Evolutionary conservation across 2,329 filamentous ascomycete genomes (phyloP).

Genomic region (Colletotrichum lini): DNA sequence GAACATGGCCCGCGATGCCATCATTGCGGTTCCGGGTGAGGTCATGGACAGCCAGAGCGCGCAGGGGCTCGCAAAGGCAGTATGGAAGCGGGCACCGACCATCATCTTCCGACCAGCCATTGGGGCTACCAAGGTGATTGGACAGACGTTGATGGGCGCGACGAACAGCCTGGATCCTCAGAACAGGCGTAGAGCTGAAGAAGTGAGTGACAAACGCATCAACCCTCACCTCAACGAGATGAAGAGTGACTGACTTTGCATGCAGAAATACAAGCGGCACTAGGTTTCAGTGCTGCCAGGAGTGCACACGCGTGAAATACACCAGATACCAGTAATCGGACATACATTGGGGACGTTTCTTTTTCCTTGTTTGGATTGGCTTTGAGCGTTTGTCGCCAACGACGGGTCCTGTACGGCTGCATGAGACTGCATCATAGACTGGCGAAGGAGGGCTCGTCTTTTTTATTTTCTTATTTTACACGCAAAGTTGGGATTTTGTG

Average conservation of each 20-base stretch:
- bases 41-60: conserved; percentile 89
- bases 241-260: conserved; percentile 35
- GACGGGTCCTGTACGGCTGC: conserved; percentile 28
- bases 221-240: no score
- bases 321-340: conserved; percentile 24
- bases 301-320: conserved; percentile 13
- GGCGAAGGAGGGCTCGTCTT: conserved; percentile 40
- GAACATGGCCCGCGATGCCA: conserved; percentile 88
- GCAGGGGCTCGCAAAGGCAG: conserved; percentile 82
- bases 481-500: neutral
- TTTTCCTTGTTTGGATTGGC: neutral
- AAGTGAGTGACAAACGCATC: conserved; percentile 76
- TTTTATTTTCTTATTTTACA: neutral
- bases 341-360: neutral
- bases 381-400: neutral
- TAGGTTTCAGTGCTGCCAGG: conserved; percentile 41
- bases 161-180: conserved; percentile 91
- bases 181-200: conserved; percentile 85
- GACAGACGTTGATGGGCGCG: conserved; percentile 90
- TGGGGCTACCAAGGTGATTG: conserved; percentile 89
- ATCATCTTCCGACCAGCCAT: conserved; percentile 93
- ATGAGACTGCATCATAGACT: conserved; percentile 44
- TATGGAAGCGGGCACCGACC: conserved; percentile 88
- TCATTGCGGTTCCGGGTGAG: conserved; percentile 94
- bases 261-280: conserved; percentile 66